Evolutionary conservation across 331 rosid species (phyloP), one percentile per base, ranked within the genome.

Genomic region (Acacia concinna): DNA sequence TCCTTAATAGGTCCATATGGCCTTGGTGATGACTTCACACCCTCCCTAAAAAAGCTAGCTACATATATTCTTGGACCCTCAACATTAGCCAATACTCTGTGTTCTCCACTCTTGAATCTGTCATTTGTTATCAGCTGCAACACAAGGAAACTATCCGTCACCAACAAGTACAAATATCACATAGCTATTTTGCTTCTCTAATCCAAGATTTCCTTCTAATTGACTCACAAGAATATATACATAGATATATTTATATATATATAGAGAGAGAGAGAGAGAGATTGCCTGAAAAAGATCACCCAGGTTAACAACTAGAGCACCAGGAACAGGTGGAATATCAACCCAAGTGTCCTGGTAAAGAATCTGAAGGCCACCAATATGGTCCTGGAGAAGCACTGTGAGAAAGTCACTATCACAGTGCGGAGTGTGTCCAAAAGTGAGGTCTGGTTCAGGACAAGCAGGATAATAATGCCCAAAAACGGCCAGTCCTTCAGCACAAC

Each of bases 1-100:
- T 90, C 90, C 62, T 86, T 87, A 51, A 92, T 83, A 3, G 95
- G 91, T 68, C 91, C 88, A 59, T 68, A 92, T 6, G 43, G 23
- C 69, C 80, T 88, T 13, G 75, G 59, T 51, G 59, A 56, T 12
- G 81, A 38, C 30, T 34, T 43, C 23, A 25, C 0, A 10, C 77
- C 56, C 0, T 88, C 71, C 47, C 35, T 3, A 37, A 92, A 88
- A 46, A 90, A 88, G 65, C 82, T 8, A 4, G 88, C 89, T 21
- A 81, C 51, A 0, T 90, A 90, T 57, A 87, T 68, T 70, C 94
- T 86, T n/a, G 90, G 88, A 43, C 86, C 88, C 1, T 3, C 27
- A 11, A 1, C 9, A 47, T 83, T 90, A 2, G 91, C 87, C 38
- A 83, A 0, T 27, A 90, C 93, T 73, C 89, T 84, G 13, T 90